Evolutionary conservation across 2,329 filamentous ascomycete genomes (phyloP), one percentile per base, ranked within the genome.

Genomic region (Fusarium pseudograminearum): DNA sequence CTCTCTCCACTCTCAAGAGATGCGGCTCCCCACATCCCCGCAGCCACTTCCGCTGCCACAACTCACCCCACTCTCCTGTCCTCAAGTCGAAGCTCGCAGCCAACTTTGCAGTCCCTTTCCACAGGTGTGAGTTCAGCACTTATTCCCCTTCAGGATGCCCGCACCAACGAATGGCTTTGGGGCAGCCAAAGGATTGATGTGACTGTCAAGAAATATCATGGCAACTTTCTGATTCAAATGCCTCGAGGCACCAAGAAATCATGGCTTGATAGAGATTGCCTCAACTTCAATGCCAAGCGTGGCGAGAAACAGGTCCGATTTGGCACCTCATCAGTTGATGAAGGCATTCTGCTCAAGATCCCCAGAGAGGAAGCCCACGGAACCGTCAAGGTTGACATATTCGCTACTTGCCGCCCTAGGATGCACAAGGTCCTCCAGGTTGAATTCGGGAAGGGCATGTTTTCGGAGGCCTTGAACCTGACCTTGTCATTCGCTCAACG

Each of bases 391-490:
- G 81, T 91, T 45, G 84, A 85, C 4, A 83, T 91, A 36, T 81
- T 85, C 57, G 88, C 88, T 2, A 87, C 83, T 16, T 86, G 83
- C 57, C 86, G 85, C 65, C 89, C 89, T 26, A 86, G 84, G 76
- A 82, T 90, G 67, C 87, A 87, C 72, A 87, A 90, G 78, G 85
- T 85, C 1, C 87, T 90, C 75, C 83, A 84, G 40, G 78, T 91
- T 31, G 85, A 89, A 74, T 89, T 91, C 76, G 86, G 87, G 47
- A 84, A 79, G 74, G 79, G 82, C 24, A 76, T 82, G 18, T 75
- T 86, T 42, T 80, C 79, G 15, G 81, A 83, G 40, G 82, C 80
- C 16, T 67, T 85, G 8, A 83, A 85, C 57, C 80, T 79, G 10
- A 82, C 83, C 22, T 81, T 80, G 61, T 74, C 80, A 16, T 77